Conservation (phyloP, 257 asterid species). For the Vinca minor region DNA sequence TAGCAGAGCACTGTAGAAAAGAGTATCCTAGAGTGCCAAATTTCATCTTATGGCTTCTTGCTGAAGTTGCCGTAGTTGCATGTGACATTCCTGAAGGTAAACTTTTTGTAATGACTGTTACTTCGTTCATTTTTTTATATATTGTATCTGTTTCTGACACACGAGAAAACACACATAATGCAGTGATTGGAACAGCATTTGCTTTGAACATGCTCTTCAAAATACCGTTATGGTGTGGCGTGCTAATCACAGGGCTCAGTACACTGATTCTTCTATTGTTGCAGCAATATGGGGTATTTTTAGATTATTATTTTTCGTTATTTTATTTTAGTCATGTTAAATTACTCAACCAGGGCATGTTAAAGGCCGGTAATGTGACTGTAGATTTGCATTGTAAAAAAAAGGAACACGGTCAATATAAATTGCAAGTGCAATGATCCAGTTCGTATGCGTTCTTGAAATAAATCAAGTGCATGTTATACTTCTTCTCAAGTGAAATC, state of each 20-base stretch:
- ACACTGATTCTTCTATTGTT: slow-evolving; percentile 68
- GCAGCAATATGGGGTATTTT: slow-evolving; percentile 92
- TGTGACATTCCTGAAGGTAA: slow-evolving; percentile 97
- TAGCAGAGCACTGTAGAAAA: slow-evolving; percentile 87
- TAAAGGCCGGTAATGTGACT: neutral
- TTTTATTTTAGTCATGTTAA: neutral
- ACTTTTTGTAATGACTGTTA: neutral
- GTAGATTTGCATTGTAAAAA: neutral
- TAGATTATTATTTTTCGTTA: neutral
- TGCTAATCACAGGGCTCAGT: slow-evolving; percentile 90
- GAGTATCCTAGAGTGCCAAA: slow-evolving; percentile 75
- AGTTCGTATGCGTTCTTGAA: neutral
- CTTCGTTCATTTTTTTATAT: neutral
- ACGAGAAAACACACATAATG: neutral
- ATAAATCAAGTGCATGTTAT: too few relatives aligned
- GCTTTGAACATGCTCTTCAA: slow-evolving; percentile 90
- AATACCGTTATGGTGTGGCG: slow-evolving; percentile 88
- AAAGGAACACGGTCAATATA: neutral
- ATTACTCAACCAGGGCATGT: neutral
- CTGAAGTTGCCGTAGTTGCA: slow-evolving; percentile 89
- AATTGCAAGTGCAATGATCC: too few relatives aligned
- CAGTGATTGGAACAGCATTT: slow-evolving; percentile 97
- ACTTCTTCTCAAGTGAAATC: slow-evolving; percentile 8
- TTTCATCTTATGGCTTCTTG: slow-evolving; percentile 76
- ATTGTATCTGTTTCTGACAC: slow-evolving; percentile 1